Evolutionary conservation across 2,329 filamentous ascomycete genomes (phyloP), one percentile per base, ranked within the genome.

Genomic region (Penicillium expansum): DNA sequence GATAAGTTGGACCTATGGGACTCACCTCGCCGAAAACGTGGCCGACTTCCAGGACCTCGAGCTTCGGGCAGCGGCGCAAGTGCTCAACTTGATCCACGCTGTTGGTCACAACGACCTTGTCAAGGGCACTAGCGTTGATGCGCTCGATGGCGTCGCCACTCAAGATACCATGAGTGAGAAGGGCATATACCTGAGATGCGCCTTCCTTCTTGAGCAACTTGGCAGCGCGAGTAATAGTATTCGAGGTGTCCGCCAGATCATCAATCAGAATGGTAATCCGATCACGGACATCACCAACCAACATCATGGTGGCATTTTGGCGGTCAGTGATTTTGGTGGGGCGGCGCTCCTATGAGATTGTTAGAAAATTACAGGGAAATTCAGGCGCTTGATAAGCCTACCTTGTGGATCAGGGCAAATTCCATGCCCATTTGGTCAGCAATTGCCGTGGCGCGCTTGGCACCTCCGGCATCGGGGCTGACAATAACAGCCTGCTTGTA

Each of bases 371-470:
- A 56, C 37, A 43, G 39, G 43, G 30, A 52, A 35, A 56, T 56
- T 24, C 14, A 24, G 20, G 13, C 2, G 8, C 2, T n/a, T 14
- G 7, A 44, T 29, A 62, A 22, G 69, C 77, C 74, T 82, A 91
- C 91, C 88, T 97, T 99, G 82, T 99, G 94, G 69, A 99, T 99
- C 57, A 99, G 84, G 47, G 94, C 94, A 78, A 99, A 97, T 58
- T 94, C 91, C 82, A 97, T 92, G 65, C 91, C 90, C 61, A 97
- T 83, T 60, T 89, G 87, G 76, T 99, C 94, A 13, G 94, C 93
- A 74, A 99, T 96, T 47, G 91, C 89, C 32, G 94, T 97, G 20
- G 94, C 94, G 64, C 94, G 86, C 81, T 99, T 99, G 45, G 94
- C 94, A 62, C 94, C 94, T 66, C 94, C 94, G 38, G 94, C 94